phyloP scores from a whole-genome alignment of 2,329 filamentous ascomycete species.

The Talaromyces sp. region DNA sequence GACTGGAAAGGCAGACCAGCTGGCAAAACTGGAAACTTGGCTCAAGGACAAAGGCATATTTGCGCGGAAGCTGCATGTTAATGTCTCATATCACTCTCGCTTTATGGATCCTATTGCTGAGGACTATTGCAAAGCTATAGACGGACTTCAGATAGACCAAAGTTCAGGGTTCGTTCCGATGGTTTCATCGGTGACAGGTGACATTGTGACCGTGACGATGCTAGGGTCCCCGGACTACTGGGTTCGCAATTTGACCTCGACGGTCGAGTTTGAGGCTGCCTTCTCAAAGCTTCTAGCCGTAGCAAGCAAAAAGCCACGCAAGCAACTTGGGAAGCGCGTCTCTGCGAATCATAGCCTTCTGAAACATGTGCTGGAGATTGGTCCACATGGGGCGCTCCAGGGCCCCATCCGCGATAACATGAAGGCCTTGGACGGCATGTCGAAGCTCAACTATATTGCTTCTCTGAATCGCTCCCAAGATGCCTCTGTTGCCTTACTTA shows the following conservation, averaged over 20 bases:
- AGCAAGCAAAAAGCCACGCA: neutral
- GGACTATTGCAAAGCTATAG: conserved; percentile 16
- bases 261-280: conserved; percentile 19
- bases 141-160: conserved; percentile 4
- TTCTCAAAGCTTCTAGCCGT: neutral
- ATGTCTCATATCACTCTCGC: conserved; percentile 26
- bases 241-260: conserved; percentile 30
- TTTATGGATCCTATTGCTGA: conserved; percentile 19
- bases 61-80: conserved; percentile 22
- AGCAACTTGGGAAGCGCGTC: neutral
- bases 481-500: neutral
- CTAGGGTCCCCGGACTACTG: conserved; percentile 24
- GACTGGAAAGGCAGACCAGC: conserved; percentile 48
- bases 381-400: conserved; percentile 31
- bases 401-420: conserved; percentile 23
- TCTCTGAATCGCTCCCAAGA: neutral
- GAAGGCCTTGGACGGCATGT: neutral
- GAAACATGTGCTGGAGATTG: conserved; percentile 24
- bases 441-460: neutral
- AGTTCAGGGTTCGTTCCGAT: conserved; percentile 18
- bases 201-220: conserved; percentile 16
- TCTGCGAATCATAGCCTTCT: neutral
- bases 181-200: conserved; percentile 26
- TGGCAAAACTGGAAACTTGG: conserved; percentile 41
- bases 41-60: conserved; percentile 37